phyloP scores from a whole-genome alignment of 306 rosid genomes.

The Delonix regia region DNA sequence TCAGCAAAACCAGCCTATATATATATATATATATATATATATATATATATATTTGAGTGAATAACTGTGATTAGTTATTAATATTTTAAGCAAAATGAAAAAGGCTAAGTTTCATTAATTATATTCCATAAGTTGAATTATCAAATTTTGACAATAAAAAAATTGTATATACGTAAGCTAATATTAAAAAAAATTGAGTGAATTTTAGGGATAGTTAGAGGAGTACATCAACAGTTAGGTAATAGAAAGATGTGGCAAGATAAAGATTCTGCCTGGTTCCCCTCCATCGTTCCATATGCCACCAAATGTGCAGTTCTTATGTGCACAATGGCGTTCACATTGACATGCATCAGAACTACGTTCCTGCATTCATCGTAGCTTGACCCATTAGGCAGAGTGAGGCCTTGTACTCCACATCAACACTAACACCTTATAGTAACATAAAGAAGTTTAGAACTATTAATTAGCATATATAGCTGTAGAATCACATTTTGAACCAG shows the following conservation, averaged over 20 bases:
- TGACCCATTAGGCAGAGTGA: constrained; percentile 51
- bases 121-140: too few relatives aligned
- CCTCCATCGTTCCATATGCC: constrained; percentile 89
- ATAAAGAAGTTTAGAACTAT: background rate
- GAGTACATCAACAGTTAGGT: constrained; percentile 64
- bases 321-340: constrained; percentile 53
- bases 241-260: constrained; percentile 79
- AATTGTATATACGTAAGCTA: too few relatives aligned
- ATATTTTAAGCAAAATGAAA: too few relatives aligned
- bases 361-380: constrained; percentile 54
- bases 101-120: too few relatives aligned
- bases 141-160: too few relatives aligned
- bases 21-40: too few relatives aligned
- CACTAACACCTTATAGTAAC: background rate
- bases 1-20: constrained; percentile 71
- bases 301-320: constrained; percentile 71
- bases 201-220: too few relatives aligned
- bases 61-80: too few relatives aligned
- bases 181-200: too few relatives aligned
- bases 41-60: too few relatives aligned
- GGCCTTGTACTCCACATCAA: constrained; percentile 36
- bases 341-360: constrained; percentile 54
- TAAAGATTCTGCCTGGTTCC: constrained; percentile 64
- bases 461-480: background rate
- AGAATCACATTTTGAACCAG: background rate